Evolutionary conservation across 2,329 filamentous ascomycete species (phyloP), one percentile per base, ranked within the genome.

Genomic region (Bisporella sp.): DNA sequence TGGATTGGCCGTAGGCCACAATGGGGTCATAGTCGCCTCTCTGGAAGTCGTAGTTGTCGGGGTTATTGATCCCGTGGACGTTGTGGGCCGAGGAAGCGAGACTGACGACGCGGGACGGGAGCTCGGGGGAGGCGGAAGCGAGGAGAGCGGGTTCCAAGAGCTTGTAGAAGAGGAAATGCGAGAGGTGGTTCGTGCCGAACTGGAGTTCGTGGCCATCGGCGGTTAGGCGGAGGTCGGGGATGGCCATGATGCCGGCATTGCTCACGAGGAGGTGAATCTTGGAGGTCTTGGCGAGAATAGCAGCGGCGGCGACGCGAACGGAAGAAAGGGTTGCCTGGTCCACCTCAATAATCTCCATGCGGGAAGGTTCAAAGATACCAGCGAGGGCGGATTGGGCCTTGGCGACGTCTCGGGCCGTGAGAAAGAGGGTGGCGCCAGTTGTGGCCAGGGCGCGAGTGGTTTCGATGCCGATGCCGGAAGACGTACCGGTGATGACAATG

Each of bases 111-210:
- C 77, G 69, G 0, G 71, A 74, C 5, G 68, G 59, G 48, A 71
- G 74, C 0, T 57, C 53, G 0, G 69, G 61, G 0, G 68, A 70
- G 2, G 66, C 57, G 2, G 66, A 66, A 0, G 64, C 56, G 0
- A 77, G 59, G 7, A 79, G 59, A 0, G 67, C 57, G 0, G 66
- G 60, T 28, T 71, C 71, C 21, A 80, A 66, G 2, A 77, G 68
- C 30, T 74, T 62, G 57, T 76, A 74, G 13, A 79, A 68, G 1
- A 78, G 68, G 63, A 79, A 79, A 54, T 78, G 73, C 28, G 64
- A 68, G 4, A 81, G 64, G 57, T 79, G 71, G 58, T 78, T 78
- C 9, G 68, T 72, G 45, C 69, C 75, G 51, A 79, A 72, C 51
- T 79, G 75, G 0, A 62, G 59, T 54, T 79, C 76, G 58, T 70